Evolutionary conservation across 768 basidiomycete genomes (phyloP).

Genomic region (Mrakia blollopis): DNA sequence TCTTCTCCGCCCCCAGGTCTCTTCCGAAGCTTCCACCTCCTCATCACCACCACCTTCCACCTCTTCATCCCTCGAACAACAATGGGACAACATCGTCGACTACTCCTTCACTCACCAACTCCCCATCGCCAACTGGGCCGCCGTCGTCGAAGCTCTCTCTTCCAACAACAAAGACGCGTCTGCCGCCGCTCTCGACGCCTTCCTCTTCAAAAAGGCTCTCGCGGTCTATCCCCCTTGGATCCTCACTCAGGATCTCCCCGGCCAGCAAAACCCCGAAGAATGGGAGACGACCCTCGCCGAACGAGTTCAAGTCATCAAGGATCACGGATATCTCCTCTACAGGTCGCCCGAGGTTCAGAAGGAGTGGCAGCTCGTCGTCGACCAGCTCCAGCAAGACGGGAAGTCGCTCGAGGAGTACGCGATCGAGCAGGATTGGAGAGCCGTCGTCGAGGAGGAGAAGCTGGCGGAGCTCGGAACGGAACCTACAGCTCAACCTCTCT

Average conservation of each 20-base stretch:
- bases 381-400: constrained; percentile 5
- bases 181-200: neutral
- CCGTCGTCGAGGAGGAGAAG: neutral
- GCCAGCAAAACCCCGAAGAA: neutral
- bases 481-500: neutral
- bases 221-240: constrained; percentile 6
- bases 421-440: neutral
- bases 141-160: neutral
- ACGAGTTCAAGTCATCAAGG: neutral
- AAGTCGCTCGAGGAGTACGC: neutral
- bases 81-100: constrained; percentile 8
- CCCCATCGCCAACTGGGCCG: constrained; percentile 10
- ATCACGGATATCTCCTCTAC: neutral
- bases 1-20: neutral
- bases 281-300: neutral
- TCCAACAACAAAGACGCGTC: neutral
- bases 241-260: neutral
- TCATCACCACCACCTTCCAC: neutral
- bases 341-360: neutral
- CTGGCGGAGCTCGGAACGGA: neutral
- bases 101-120: constrained; percentile 12
- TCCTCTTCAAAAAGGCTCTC: constrained; percentile 9
- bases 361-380: neutral
- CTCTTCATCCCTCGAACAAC: neutral
- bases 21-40: constrained; percentile 6